Conservation (phyloP, 768 basidiomycete genomes). For the Sarcodon aspratus region DNA sequence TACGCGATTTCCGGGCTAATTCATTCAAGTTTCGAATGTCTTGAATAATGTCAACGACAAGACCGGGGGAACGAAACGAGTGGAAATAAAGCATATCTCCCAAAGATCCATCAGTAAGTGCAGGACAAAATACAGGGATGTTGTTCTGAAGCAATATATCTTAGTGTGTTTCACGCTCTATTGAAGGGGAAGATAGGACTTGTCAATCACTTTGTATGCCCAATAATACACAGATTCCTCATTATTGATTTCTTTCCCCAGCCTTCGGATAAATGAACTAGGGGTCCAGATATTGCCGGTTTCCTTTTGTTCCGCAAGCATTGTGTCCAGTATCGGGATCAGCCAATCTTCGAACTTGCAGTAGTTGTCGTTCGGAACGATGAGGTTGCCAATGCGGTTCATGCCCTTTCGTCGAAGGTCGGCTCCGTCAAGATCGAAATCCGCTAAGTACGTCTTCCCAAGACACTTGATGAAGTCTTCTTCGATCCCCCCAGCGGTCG, state of each 20-base stretch:
- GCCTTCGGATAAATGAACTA: conserved; percentile 80
- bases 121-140: conserved; percentile 98
- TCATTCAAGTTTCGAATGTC: conserved; percentile 93
- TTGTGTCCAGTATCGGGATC: conserved; percentile 81
- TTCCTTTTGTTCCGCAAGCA: conserved; percentile 81
- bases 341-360: conserved; percentile 99
- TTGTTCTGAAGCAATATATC: conserved; percentile 57
- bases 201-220: conserved; percentile 85
- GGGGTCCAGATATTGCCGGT: conserved; percentile 76
- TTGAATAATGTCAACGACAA: conserved; percentile 86
- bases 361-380: conserved; percentile 97
- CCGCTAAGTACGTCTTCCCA: conserved; percentile 90
- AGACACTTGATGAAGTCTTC: conserved; percentile 99
- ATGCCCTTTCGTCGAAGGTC: conserved; percentile 81
- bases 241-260: conserved; percentile 97
- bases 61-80: conserved; percentile 77
- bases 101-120: conserved; percentile 93
- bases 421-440: conserved; percentile 87
- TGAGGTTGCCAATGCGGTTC: conserved; percentile 93
- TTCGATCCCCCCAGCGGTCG: conserved; percentile 96
- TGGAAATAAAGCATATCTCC: conserved; percentile 99
- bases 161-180: conserved; percentile 12
- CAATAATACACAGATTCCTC: conserved; percentile 98
- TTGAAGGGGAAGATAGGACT: conserved; percentile 6
- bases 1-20: conserved; percentile 71